Percentiles rank a stretch among this genome's conserved stretches.
Evolutionary conservation across 2,329 filamentous ascomycete species (phyloP).

Genomic region (Fusarium nisikadoi): DNA sequence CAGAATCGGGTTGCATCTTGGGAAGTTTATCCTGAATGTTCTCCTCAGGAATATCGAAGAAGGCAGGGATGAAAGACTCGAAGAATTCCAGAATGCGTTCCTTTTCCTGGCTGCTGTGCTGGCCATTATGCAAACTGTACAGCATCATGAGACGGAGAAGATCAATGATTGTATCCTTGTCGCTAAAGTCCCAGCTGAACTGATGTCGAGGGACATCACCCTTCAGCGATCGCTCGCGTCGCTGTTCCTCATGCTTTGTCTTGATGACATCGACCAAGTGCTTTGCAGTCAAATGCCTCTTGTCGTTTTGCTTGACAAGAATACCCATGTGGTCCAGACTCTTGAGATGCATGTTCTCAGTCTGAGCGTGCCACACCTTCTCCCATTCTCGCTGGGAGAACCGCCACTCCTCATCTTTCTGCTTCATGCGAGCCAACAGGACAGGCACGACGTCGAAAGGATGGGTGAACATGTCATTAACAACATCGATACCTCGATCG

Average conservation of each 20-base stretch:
- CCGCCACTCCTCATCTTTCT: slow-evolving; percentile 98
- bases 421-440: slow-evolving; percentile 87
- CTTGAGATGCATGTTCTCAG: slow-evolving; percentile 93
- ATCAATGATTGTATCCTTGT: slow-evolving; percentile 74
- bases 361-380: slow-evolving; percentile 97
- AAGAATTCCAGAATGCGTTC: slow-evolving; percentile 80
- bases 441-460: slow-evolving; percentile 91
- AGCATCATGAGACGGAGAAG: slow-evolving; percentile 71
- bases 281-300: slow-evolving; percentile 90
- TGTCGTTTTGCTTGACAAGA: slow-evolving; percentile 87
- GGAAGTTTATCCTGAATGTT: slow-evolving; percentile 73
- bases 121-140: slow-evolving; percentile 74
- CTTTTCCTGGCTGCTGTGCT: slow-evolving; percentile 78
- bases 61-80: slow-evolving; percentile 78
- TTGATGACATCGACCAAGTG: slow-evolving; percentile 91
- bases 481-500: slow-evolving; percentile 84
- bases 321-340: slow-evolving; percentile 97
- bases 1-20: slow-evolving; percentile 75
- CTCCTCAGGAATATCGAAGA: slow-evolving; percentile 80
- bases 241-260: slow-evolving; percentile 91
- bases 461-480: slow-evolving; percentile 84
- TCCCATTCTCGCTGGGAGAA: slow-evolving; percentile 98
- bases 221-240: slow-evolving; percentile 73
- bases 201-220: slow-evolving; percentile 74
- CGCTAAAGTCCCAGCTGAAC: slow-evolving; percentile 78